These are phyloP conservation scores for Xylariaceae sp. DNA, from an alignment of 2,329 filamentous ascomycete genomes.

Conservation along the genomic window DNA sequence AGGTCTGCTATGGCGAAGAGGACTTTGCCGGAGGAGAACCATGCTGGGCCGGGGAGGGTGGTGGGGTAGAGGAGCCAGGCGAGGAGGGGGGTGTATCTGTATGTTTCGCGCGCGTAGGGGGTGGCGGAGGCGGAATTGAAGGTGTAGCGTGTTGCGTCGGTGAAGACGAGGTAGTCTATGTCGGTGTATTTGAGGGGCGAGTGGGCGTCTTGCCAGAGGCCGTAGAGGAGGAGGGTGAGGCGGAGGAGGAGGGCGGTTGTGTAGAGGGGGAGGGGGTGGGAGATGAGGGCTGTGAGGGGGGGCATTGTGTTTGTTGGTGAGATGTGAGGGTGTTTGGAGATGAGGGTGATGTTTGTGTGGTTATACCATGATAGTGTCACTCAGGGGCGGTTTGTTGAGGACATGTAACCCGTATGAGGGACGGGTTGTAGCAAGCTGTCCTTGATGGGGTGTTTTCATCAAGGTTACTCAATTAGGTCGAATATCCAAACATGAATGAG, in stretches of 20 bases:
- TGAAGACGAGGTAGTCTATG: conserved; percentile 98
- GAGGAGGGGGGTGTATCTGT: conserved; percentile 91
- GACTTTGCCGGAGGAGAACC: conserved; percentile 82
- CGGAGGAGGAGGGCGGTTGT: conserved; percentile 60
- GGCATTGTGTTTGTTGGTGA: too few species aligned
- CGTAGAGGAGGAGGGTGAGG: conserved; percentile 71
- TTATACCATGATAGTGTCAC: too few species aligned
- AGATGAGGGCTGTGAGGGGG: conserved; percentile 22
- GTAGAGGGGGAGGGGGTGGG: conserved; percentile 47
- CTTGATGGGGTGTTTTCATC: too few species aligned
- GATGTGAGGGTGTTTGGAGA: too few species aligned
- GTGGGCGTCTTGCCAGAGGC: conserved; percentile 85
- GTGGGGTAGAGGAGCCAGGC: conserved; percentile 89
- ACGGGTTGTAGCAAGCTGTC: too few species aligned
- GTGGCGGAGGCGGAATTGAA: conserved; percentile 71
- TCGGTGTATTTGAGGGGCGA: conserved; percentile 96
- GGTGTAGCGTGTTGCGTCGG: conserved; percentile 76
- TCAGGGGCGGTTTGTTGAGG: too few species aligned
- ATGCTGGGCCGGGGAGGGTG: conserved; percentile 39
- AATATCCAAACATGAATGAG: too few species aligned
- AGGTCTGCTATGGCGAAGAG: conserved; percentile 82
- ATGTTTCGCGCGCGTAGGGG: conserved; percentile 83
- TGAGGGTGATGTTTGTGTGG: too few species aligned
- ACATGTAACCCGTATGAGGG: too few species aligned
- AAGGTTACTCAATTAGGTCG: too few species aligned